These are phyloP conservation scores for Apophysomyces trapeziformis DNA, from an alignment of 371 early-diverging fungal genomes.

Conservation along the genomic window DNA sequence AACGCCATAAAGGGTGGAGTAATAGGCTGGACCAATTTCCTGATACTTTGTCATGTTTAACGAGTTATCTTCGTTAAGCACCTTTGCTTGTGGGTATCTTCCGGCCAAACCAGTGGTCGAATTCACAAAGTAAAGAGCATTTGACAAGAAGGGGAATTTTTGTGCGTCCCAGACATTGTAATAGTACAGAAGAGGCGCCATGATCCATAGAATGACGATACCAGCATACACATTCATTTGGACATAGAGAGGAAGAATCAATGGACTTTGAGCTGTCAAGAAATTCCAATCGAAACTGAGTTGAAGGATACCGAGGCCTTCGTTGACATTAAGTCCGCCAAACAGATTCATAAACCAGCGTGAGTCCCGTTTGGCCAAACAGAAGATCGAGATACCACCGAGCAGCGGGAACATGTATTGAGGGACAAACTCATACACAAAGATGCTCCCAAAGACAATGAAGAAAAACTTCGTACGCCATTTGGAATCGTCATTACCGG, in stretches of 20 bases:
- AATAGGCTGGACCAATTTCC: constrained; percentile 34
- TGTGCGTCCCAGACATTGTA: constrained; percentile 43
- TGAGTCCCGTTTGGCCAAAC: constrained; percentile 34
- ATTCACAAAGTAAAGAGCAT: constrained; percentile 25
- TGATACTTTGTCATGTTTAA: constrained; percentile 28
- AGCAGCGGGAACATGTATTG: constrained; percentile 42
- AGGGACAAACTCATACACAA: constrained; percentile 44
- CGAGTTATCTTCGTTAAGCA: constrained; percentile 33
- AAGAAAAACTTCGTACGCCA: constrained; percentile 59
- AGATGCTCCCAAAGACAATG: constrained; percentile 33
- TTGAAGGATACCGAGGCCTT: constrained; percentile 44
- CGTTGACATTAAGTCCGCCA: constrained; percentile 39
- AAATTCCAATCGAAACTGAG: constrained; percentile 50
- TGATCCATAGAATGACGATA: constrained; percentile 27
- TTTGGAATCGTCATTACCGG: constrained; percentile 56
- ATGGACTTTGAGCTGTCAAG: constrained; percentile 44
- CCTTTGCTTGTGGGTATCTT: constrained; percentile 33
- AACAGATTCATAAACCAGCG: constrained; percentile 48
- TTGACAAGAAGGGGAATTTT: constrained; percentile 39
- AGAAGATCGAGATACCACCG: constrained; percentile 50
- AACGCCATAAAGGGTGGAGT: constrained; percentile 21
- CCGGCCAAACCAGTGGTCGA: constrained; percentile 21
- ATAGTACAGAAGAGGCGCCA: constrained; percentile 37
- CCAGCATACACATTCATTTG: constrained; percentile 37
- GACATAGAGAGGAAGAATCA: constrained; percentile 67